Percentiles rank a stretch among this genome's conserved stretches.
These are phyloP conservation scores for Arthonia radiata DNA, from an alignment of 495 filamentous ascomycete genomes.

Conservation along the genomic window DNA sequence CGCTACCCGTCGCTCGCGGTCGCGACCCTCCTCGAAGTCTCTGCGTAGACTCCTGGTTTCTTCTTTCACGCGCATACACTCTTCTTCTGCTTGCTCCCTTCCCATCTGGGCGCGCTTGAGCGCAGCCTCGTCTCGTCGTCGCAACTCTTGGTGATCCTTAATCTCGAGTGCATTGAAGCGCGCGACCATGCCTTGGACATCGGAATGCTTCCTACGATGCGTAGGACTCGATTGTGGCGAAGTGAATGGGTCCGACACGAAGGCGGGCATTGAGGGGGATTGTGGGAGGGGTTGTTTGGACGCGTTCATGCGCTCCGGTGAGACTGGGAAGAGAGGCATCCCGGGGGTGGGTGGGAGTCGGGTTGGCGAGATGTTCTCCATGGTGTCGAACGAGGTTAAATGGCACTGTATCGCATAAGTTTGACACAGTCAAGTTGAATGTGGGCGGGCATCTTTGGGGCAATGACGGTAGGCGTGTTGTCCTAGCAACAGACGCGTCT, in stretches of 20 bases:
- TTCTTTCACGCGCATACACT: constrained; percentile 29
- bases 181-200: constrained; percentile 69
- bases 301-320: constrained; percentile 53
- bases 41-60: constrained; percentile 25
- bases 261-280: constrained; percentile 30
- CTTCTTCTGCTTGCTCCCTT: constrained; percentile 25
- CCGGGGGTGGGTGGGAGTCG: constrained; percentile 29
- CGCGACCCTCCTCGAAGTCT: constrained; percentile 42
- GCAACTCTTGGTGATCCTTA: constrained; percentile 13
- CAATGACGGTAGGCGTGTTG: no score
- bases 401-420: no score
- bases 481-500: no score
- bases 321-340: constrained; percentile 41
- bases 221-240: constrained; percentile 8
- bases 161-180: constrained; percentile 47
- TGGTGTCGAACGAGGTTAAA: no score
- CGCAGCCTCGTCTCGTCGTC: constrained; percentile 40
- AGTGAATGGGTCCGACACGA: constrained; percentile 17
- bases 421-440: no score
- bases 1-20: constrained; percentile 45
- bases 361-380: no score
- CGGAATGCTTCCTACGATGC: constrained; percentile 22
- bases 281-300: constrained; percentile 12
- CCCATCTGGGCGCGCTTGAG: constrained; percentile 60
- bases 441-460: no score